Conservation (phyloP, 352 stramenopile genomes). For the Globisporangium radiosum region DNA sequence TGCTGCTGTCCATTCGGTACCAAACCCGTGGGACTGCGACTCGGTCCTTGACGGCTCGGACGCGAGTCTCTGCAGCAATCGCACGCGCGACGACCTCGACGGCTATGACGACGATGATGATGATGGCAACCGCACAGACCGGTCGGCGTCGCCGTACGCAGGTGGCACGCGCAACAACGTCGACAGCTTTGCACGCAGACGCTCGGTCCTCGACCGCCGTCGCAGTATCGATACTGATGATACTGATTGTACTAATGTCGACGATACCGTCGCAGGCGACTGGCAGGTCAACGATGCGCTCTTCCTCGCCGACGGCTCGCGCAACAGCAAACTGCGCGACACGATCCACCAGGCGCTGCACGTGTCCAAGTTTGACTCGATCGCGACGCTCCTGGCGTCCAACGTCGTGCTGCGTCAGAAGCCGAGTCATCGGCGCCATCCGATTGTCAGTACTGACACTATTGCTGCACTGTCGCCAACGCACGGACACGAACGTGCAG, state of each 20-base stretch:
- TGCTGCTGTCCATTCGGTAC: slow-evolving; percentile 12
- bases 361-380: slow-evolving; percentile 88
- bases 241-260: slow-evolving; percentile 13
- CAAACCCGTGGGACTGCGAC: slow-evolving; percentile 59
- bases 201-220: slow-evolving; percentile 8
- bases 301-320: slow-evolving; percentile 83
- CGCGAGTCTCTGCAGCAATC: slow-evolving; percentile 40
- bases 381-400: slow-evolving; percentile 80
- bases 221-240: slow-evolving; percentile 14
- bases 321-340: slow-evolving; percentile 81
- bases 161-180: background rate
- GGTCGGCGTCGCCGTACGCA: too few relatives aligned
- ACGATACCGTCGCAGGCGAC: slow-evolving; percentile 24
- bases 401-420: slow-evolving; percentile 66
- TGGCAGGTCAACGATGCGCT: slow-evolving; percentile 74
- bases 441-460: background rate
- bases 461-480: background rate
- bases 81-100: slow-evolving; percentile 23
- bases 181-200: slow-evolving; percentile 4
- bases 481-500: too few relatives aligned
- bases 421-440: slow-evolving; percentile 2
- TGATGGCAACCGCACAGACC: too few relatives aligned
- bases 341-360: slow-evolving; percentile 74
- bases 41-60: slow-evolving; percentile 39
- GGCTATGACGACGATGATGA: slow-evolving; percentile 6